These are phyloP conservation scores for Fraxinus anomala DNA, from an alignment of 257 asterid species.

Conservation along the genomic window DNA sequence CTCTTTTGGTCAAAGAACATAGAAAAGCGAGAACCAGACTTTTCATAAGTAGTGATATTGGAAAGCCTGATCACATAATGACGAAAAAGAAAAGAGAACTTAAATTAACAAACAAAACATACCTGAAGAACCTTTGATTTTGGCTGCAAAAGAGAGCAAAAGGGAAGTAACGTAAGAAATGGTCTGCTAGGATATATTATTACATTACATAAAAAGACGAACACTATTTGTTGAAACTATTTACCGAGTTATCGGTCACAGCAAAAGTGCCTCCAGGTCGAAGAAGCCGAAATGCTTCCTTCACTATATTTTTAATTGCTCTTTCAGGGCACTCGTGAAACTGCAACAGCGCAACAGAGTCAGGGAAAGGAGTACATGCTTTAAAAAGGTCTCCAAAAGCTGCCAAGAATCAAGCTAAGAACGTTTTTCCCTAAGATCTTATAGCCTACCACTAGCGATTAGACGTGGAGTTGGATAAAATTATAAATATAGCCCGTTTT, in stretches of 20 bases:
- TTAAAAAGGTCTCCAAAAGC: not conserved
- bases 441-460: not conserved
- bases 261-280: constrained; percentile 94
- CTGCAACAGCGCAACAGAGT: constrained; percentile 37
- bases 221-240: not conserved
- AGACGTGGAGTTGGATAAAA: not conserved
- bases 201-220: not conserved
- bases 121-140: constrained; percentile 98
- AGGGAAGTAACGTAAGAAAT: constrained; percentile 25
- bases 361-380: not conserved
- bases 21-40: not conserved
- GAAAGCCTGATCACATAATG: not conserved
- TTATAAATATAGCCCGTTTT: not conserved
- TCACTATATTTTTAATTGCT: constrained; percentile 73
- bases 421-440: not conserved
- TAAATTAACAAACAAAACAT: not conserved
- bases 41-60: not conserved
- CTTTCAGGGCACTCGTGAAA: constrained; percentile 93
- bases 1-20: not conserved
- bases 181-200: constrained; percentile 6
- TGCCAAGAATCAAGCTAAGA: not conserved
- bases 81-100: not conserved
- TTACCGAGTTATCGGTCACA: constrained; percentile 85
- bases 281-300: constrained; percentile 77
- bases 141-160: constrained; percentile 63